Conservation (phyloP, 2,329 filamentous ascomycete species). For the Penicillium expansum region DNA sequence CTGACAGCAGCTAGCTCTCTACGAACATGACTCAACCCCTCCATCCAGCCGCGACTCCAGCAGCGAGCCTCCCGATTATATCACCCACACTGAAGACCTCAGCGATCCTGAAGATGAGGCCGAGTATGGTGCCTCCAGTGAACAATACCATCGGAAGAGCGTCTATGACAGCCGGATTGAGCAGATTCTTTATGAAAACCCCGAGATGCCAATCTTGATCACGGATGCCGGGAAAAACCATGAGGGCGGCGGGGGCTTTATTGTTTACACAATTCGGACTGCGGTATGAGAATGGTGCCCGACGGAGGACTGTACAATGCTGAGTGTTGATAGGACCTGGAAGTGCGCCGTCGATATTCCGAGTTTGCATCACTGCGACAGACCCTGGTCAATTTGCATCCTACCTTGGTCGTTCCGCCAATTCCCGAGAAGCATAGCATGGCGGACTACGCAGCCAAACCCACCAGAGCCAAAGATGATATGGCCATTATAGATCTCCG, state of each 20-base stretch:
- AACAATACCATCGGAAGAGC: slow-evolving; percentile 60
- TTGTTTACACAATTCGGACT: slow-evolving; percentile 95
- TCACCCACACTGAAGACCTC: slow-evolving; percentile 52
- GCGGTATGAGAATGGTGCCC: slow-evolving; percentile 59
- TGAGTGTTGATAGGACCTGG: slow-evolving; percentile 67
- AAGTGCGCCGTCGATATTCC: slow-evolving; percentile 92
- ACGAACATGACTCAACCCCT: slow-evolving; percentile 61
- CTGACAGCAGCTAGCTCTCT: slow-evolving; percentile 44
- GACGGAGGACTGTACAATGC: slow-evolving; percentile 1
- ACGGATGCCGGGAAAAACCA: slow-evolving; percentile 93
- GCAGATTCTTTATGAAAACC: slow-evolving; percentile 95
- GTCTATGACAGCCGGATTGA: slow-evolving; percentile 95
- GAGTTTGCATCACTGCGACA: slow-evolving; percentile 91
- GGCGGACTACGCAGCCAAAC: slow-evolving; percentile 97
- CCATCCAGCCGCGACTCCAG: slow-evolving; percentile 70
- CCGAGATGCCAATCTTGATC: slow-evolving; percentile 83
- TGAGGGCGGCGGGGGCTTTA: slow-evolving; percentile 88
- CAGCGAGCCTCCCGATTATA: slow-evolving; percentile 61
- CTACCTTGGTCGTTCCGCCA: slow-evolving; percentile 90
- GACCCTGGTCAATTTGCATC: slow-evolving; percentile 85
- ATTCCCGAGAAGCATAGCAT: slow-evolving; percentile 99
- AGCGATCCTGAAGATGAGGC: slow-evolving; percentile 60
- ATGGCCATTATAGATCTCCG: slow-evolving; percentile 93
- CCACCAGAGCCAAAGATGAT: slow-evolving; percentile 96
- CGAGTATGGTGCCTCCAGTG: slow-evolving; percentile 49